Base-by-base conservation (phyloP, 306 rosid species). In the Oxytropis ochrocephala region DNA sequence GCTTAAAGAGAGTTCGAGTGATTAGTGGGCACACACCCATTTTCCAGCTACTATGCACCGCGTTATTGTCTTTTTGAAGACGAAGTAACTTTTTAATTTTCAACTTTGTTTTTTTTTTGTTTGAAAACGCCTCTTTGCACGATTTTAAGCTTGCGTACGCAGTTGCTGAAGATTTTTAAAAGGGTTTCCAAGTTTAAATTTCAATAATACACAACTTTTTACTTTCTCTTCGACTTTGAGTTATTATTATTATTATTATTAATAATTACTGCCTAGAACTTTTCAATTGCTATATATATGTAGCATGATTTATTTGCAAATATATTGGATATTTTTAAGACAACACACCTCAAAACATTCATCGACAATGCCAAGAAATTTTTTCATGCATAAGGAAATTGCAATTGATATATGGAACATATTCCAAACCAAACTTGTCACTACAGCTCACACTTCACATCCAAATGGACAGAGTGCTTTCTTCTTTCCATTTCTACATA, bases 381-480 rank as follows among this genome's bases (percentile, higher is more conserved):
- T 54, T 44, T 77, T 59, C 71, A 67, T 50, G 55, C 52, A 33
- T 21, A 54, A 13, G 41, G 18, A 1, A 6, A 73, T 64, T 51
- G 35, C 55, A 59, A 67, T 39, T 35, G 39, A 17, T 6, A 47
- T 48, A 18, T 39, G 16, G 35, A 68, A 52, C 64, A 43, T 39
- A 32, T 67, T 67, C 51, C 79, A 80, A 72, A 75, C 63, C 76
- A 48, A 21, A 38, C 49, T 41, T 16, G 50, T 53, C 74, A 38
- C 47, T 16, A 70, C 52, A 51, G 65, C 39, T 67, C 75, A 71
- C 82, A 85, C 90, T 79, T 60, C 88, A 64, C 46, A 42, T 83
- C 94, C 85, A 66, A 69, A 65, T 44, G 80, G 90, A 83, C 17
- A 55, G 89, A 86, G 92, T 84, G 95, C 82, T 61, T 39, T 59